A percentile compares a stretch with the other conserved stretches of the same genome.
Evolutionary conservation across 2,329 filamentous ascomycete genomes (phyloP).

Genomic region (Colletotrichum sp.): DNA sequence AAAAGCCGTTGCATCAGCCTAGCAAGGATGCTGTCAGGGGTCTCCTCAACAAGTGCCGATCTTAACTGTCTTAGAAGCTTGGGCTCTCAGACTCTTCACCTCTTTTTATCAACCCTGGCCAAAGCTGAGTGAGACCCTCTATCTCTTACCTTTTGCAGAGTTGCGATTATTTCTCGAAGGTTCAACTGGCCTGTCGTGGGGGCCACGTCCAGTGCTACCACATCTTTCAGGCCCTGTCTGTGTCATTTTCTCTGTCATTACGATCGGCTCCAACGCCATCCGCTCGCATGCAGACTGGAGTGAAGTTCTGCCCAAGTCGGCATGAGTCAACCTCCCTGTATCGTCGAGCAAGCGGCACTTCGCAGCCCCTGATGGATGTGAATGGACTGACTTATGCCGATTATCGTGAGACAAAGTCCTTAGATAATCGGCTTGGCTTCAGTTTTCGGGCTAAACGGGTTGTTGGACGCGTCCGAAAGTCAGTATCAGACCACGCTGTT

Average conservation of each 20-base stretch:
- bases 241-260: neutral
- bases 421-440: neutral
- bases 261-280: neutral
- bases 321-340: slow-evolving; percentile 1
- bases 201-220: neutral
- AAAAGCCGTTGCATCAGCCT: neutral
- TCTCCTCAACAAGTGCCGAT: neutral
- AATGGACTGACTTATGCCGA: neutral
- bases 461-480: neutral
- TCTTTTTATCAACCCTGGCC: neutral
- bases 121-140: neutral
- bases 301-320: neutral
- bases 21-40: neutral
- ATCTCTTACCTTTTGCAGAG: neutral
- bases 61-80: neutral
- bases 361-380: neutral
- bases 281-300: neutral
- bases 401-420: neutral
- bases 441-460: neutral
- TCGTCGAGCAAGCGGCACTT: neutral
- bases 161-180: neutral
- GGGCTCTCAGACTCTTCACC: neutral
- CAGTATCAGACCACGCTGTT: neutral
- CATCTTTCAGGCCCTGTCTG: neutral
- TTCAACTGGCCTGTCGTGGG: neutral